Evolutionary conservation across 345 rosid genomes (phyloP).

Genomic region (Salix brachista): DNA sequence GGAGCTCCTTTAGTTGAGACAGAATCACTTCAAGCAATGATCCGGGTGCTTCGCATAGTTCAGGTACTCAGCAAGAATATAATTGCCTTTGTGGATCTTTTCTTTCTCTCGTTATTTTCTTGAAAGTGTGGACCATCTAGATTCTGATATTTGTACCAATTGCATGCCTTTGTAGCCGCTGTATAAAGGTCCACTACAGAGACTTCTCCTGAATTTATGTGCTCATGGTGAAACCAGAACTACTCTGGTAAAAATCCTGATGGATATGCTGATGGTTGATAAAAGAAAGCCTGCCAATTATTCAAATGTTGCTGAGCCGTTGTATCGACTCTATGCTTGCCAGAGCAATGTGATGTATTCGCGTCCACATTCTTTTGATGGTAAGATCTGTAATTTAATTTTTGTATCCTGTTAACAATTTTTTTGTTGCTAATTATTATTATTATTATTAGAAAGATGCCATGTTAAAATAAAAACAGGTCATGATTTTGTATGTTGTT

Average conservation of each 20-base stretch:
- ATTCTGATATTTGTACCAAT: conserved; percentile 7
- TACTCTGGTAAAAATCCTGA: conserved; percentile 65
- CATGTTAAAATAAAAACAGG: too few species aligned
- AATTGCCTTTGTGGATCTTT: not conserved
- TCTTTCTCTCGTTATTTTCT: not conserved
- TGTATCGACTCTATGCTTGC: conserved; percentile 84
- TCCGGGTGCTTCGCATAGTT: conserved; percentile 83
- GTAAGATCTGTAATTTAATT: conserved; percentile 33
- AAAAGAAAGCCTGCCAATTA: conserved; percentile 46
- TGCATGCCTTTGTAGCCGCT: conserved; percentile 60
- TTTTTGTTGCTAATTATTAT: too few species aligned
- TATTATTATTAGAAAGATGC: too few species aligned
- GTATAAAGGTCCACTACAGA: conserved; percentile 84
- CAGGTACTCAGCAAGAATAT: conserved; percentile 46
- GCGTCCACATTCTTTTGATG: conserved; percentile 82
- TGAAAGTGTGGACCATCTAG: too few species aligned
- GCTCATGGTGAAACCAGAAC: conserved; percentile 82
- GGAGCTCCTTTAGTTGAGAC: conserved; percentile 82
- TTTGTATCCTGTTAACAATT: not conserved
- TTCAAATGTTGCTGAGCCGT: conserved; percentile 52
- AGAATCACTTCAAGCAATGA: conserved; percentile 80
- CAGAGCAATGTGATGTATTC: conserved; percentile 89
- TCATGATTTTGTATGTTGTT: too few species aligned
- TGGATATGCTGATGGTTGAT: conserved; percentile 86
- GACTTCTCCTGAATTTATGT: conserved; percentile 88